Percentiles rank a stretch among this genome's conserved stretches.
phyloP scores from a whole-genome alignment of 1,284 basidiomycete genomes.

The Entoloma clypeatum region DNA sequence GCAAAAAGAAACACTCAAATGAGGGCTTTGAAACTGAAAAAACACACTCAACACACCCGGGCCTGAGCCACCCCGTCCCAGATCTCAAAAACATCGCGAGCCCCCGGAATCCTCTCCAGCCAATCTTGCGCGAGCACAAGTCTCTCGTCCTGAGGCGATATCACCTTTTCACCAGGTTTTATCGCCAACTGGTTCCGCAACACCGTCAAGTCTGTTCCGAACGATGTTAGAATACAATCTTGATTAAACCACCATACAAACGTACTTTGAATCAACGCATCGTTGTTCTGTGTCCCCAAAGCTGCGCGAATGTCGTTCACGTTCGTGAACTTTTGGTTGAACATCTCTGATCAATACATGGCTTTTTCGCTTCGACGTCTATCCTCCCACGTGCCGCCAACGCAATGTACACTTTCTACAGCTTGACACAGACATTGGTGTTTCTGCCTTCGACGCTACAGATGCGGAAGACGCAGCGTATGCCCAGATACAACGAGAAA shows the following conservation, averaged over 20 bases:
- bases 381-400: no score
- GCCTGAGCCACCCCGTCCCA: constrained; percentile 54
- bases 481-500: no score
- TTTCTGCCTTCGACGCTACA: no score
- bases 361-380: no score
- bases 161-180: constrained; percentile 36
- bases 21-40: constrained; percentile 3
- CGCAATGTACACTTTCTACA: no score
- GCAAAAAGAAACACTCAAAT: constrained; percentile 14
- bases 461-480: no score
- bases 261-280: constrained; percentile 22
- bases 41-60: constrained; percentile 35
- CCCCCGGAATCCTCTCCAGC: constrained; percentile 53
- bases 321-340: constrained; percentile 12
- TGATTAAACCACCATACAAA: background rate
- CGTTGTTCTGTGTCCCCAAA: constrained; percentile 22
- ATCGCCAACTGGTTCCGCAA: constrained; percentile 55
- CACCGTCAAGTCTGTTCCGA: constrained; percentile 38
- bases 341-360: background rate
- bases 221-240: constrained; percentile 7
- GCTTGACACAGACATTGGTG: no score
- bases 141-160: constrained; percentile 55
- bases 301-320: constrained; percentile 22
- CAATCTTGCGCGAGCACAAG: constrained; percentile 56
- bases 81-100: constrained; percentile 55